Evolutionary conservation across 441 rosid species (phyloP), one percentile per base, ranked within the genome.

Genomic region (Gossypium schwendimanii): DNA sequence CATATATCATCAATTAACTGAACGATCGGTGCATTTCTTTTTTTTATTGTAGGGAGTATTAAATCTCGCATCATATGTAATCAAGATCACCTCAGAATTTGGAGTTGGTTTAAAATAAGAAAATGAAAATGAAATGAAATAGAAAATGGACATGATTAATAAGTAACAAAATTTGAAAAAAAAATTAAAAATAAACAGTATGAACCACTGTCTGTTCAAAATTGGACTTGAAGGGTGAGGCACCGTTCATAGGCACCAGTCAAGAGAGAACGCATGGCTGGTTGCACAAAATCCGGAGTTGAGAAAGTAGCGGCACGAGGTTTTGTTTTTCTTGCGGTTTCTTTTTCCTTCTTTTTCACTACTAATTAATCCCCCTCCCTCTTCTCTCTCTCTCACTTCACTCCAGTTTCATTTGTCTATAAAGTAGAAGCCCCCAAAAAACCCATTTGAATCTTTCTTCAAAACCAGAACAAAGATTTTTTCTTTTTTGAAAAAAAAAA

Each of bases 261-360:
- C 63, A 89, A 75, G 77, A 74, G 72, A 31, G 61, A 83, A 81
- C 94, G 90, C 49, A 78, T 87, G 94, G 85, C 81, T 71, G 74
- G 73, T 78, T 87, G 89, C 96, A 86, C 96, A 78, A 84, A 91
- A 87, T 81, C 69, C 86, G 87, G 92, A 75, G 86, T 76, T 68
- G 76, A 86, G 88, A 87, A 81, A 86, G 81, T 73, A 83, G 87
- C 80, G 83, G 86, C 64, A 60, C 64, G 20, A 28, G 21, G 41
- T 28, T 60, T 60, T 28, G 64, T 60, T 60, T 60, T 59, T 4
- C 63, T n/a, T 59, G 39, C 63, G 64, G 64, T 60, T 60, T 60
- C 36, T 26, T 60, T 60, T 55, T 24, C 9, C 14, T 23, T 20
- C 3, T 12, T 58, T 59, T 6, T 10, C 2, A 3, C 6, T 10